A percentile compares a stretch with the other conserved stretches of the same genome.
Evolutionary conservation across 139 green algal genomes (phyloP).

Genomic region (Tetratostichococcus sp.): DNA sequence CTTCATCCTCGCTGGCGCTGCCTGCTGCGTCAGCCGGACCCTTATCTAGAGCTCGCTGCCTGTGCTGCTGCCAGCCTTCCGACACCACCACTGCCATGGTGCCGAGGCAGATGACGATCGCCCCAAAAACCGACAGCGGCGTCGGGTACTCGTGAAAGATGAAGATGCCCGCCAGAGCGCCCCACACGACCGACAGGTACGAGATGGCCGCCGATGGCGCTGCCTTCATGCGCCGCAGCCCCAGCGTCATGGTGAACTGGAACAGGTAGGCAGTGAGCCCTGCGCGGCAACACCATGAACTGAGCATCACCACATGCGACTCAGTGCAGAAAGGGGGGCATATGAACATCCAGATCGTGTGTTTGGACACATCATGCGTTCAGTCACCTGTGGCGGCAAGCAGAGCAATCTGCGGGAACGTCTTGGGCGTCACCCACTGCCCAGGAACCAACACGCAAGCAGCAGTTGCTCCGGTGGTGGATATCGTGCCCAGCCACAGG

Average conservation of each 20-base stretch:
- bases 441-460: background rate
- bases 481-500: background rate
- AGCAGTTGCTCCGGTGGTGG: background rate
- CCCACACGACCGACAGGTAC: constrained; percentile 9
- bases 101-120: background rate
- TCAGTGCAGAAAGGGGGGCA: too few relatives aligned
- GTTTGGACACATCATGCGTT: too few relatives aligned
- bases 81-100: background rate
- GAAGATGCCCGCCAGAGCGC: background rate
- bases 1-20: background rate
- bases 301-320: background rate
- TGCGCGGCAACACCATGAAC: background rate
- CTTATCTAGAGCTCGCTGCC: background rate
- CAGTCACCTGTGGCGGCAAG: background rate
- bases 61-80: background rate
- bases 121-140: background rate
- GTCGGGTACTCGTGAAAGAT: background rate
- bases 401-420: background rate
- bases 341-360: too few relatives aligned
- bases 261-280: background rate
- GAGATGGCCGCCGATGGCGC: constrained; percentile 4
- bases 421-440: background rate
- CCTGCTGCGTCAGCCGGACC: background rate
- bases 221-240: constrained; percentile 9
- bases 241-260: constrained; percentile 6